These are phyloP conservation scores for Paraphoma chrysanthemicola DNA, from an alignment of 2,329 filamentous ascomycete genomes.

Conservation along the genomic window DNA sequence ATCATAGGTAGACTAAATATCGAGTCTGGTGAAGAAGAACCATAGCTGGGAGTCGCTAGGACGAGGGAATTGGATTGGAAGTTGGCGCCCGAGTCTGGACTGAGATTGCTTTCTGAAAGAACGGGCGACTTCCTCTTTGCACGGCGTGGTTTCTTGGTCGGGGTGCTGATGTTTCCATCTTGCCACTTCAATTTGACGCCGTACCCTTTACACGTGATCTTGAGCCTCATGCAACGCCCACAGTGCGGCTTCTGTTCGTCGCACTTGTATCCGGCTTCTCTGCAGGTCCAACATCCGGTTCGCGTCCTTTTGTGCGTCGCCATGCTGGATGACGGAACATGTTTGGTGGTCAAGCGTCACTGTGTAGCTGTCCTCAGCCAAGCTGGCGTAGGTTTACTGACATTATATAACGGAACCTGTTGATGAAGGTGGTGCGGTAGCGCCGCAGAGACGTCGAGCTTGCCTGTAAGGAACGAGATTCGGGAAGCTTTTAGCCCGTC, in stretches of 20 bases:
- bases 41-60: conserved; percentile 6
- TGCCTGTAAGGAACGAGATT: no score
- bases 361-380: background rate
- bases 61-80: conserved; percentile 6
- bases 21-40: conserved; percentile 13
- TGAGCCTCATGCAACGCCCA: conserved; percentile 33
- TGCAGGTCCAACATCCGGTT: conserved; percentile 43
- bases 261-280: conserved; percentile 43
- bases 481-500: no score
- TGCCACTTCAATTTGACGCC: conserved; percentile 39
- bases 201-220: conserved; percentile 40
- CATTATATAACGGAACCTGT: no score
- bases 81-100: no score
- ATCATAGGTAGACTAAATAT: conserved; percentile 11
- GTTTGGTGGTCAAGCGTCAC: background rate
- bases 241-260: conserved; percentile 40
- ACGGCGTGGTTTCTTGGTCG: conserved; percentile 21
- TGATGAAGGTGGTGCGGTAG: no score
- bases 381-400: no score
- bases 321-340: conserved; percentile 14
- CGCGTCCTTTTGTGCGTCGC: conserved; percentile 36
- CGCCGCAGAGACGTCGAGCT: no score
- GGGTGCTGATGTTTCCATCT: conserved; percentile 18
- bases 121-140: conserved; percentile 19
- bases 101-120: no score